Percentiles rank a stretch among this genome's conserved stretches.
Evolutionary conservation across 2,329 filamentous ascomycete genomes (phyloP).

Genomic region (Curvularia spicifera): DNA sequence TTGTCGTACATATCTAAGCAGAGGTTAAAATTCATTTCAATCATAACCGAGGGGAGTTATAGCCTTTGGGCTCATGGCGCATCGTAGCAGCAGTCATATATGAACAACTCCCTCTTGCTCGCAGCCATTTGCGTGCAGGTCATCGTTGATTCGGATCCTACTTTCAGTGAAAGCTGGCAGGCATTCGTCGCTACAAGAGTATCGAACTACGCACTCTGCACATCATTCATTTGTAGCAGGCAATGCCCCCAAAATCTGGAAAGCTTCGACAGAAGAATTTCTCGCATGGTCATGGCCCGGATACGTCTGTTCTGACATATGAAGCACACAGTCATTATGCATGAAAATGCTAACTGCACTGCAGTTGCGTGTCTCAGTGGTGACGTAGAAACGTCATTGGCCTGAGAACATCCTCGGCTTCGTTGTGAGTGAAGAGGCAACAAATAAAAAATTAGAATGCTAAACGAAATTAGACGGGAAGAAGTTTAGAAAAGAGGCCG

Average conservation of each 20-base stretch:
- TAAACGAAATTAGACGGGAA: background rate
- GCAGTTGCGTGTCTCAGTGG: background rate
- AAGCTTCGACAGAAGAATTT: background rate
- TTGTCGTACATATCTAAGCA: too few species aligned
- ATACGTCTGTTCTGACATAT: background rate
- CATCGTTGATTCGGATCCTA: background rate
- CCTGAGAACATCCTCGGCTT: background rate
- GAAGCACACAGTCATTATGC: background rate
- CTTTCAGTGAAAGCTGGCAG: background rate
- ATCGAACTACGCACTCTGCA: background rate
- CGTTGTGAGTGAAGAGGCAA: background rate
- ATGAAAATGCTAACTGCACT: background rate
- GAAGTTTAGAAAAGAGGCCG: background rate
- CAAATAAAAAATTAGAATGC: background rate
- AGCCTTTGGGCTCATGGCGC: background rate
- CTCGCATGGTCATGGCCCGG: background rate
- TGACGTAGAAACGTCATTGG: background rate
- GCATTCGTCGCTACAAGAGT: background rate
- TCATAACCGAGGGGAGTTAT: background rate
- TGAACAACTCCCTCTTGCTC: background rate
- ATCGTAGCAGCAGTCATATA: background rate
- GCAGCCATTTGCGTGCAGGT: background rate
- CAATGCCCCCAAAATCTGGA: background rate
- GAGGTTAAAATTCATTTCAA: background rate
- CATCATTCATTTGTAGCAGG: background rate